phyloP scores from a whole-genome alignment of 345 rosid species.

The Psidium guajava region DNA sequence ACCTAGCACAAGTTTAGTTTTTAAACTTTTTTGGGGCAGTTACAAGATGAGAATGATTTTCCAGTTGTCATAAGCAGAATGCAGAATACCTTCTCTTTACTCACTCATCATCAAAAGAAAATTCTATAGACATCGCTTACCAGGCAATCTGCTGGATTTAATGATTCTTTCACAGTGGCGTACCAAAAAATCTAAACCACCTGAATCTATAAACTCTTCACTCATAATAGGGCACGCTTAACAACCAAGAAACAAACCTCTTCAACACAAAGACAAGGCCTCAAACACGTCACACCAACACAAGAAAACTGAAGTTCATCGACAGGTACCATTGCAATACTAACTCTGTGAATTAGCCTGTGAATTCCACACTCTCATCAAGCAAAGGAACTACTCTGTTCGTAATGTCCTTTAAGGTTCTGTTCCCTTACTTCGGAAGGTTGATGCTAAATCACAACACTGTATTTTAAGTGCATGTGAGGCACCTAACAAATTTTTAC shows the following conservation, averaged over 20 bases:
- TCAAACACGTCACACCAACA: neutral
- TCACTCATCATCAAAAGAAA: neutral
- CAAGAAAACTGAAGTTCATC: neutral
- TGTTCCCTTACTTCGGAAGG: neutral
- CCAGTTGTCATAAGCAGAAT: neutral
- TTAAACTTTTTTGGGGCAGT: neutral
- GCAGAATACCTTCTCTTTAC: neutral
- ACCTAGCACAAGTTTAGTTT: neutral
- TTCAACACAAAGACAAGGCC: neutral
- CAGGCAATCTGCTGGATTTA: neutral
- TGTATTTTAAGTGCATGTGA: neutral
- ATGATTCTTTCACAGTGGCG: neutral
- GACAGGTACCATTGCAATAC: neutral
- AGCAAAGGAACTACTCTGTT: neutral
- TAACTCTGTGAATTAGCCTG: neutral
- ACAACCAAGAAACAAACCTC: neutral
- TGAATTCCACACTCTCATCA: neutral
- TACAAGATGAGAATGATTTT: neutral
- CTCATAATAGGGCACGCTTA: neutral
- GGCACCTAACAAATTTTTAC: neutral
- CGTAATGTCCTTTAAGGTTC: neutral
- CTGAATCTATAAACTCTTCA: neutral
- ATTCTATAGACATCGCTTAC: neutral
- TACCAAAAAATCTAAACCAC: neutral
- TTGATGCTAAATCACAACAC: neutral